phyloP scores from a whole-genome alignment of 352 stramenopile genomes.

The Phytophthora tentaculata region DNA sequence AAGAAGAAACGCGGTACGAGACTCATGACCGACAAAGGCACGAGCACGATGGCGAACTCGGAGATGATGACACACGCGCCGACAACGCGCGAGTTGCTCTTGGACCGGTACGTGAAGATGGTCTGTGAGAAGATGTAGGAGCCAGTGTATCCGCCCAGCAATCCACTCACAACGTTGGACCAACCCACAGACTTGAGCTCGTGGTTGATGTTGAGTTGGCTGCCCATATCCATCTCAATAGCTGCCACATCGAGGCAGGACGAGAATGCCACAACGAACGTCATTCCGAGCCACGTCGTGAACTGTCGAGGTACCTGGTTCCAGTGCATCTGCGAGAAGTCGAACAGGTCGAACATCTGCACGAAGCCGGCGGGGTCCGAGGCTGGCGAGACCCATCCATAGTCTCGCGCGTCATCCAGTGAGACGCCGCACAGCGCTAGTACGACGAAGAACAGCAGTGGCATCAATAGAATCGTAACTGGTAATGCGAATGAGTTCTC shows the following conservation, averaged over 20 bases:
- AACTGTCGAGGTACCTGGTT: constrained; percentile 90
- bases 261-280: constrained; percentile 97
- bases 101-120: constrained; percentile 96
- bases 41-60: constrained; percentile 89
- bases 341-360: constrained; percentile 90
- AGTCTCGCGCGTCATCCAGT: constrained; percentile 91
- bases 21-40: constrained; percentile 94
- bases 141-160: constrained; percentile 97
- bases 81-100: constrained; percentile 91
- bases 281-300: constrained; percentile 95
- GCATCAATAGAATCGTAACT: constrained; percentile 89
- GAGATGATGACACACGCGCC: constrained; percentile 90
- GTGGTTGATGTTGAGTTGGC: constrained; percentile 95
- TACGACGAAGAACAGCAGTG: constrained; percentile 90
- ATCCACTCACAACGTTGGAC: constrained; percentile 95
- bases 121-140: constrained; percentile 99
- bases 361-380: constrained; percentile 64
- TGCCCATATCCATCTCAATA: constrained; percentile 97
- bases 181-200: constrained; percentile 95
- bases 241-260: constrained; percentile 97
- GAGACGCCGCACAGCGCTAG: constrained; percentile 79
- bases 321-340: constrained; percentile 93
- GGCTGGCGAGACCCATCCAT: constrained; percentile 91
- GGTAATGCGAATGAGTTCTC: constrained; percentile 80
- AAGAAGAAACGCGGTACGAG: constrained; percentile 98